phyloP scores from a whole-genome alignment of 129 eudicot genomes.

The Mikania micrantha region DNA sequence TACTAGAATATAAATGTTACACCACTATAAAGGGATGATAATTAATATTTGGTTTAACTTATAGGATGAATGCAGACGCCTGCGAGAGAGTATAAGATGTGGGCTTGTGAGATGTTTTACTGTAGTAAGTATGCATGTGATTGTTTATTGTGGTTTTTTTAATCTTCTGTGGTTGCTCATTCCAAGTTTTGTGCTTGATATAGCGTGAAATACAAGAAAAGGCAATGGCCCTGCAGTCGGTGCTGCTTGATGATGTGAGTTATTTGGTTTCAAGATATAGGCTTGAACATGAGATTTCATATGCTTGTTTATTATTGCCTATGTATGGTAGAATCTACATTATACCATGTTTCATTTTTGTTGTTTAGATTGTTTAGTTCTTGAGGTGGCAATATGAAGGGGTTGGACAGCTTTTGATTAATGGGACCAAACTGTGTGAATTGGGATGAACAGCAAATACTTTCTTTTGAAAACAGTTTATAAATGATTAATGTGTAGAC shows the following conservation, averaged over 20 bases:
- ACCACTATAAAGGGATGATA: not conserved
- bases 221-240: conserved; percentile 70
- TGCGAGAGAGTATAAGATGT: conserved; percentile 83
- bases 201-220: conserved; percentile 87
- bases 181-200: conserved; percentile 21
- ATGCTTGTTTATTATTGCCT: conserved; percentile 2
- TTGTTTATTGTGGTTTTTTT: not conserved
- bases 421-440: not conserved
- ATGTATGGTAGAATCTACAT: conserved; percentile 3
- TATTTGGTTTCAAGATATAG: conserved; percentile 23
- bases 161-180: not conserved
- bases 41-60: not conserved
- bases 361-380: not conserved
- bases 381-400: conserved; percentile 1
- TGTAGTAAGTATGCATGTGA: conserved; percentile 52
- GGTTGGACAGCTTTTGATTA: not conserved
- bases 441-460: not conserved
- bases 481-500: not conserved
- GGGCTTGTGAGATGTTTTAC: conserved; percentile 84
- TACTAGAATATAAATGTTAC: not conserved
- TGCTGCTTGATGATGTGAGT: conserved; percentile 77
- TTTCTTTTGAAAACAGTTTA: not conserved
- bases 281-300: conserved; percentile 23
- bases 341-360: not conserved
- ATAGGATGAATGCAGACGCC: conserved; percentile 92